Conservation (phyloP, 495 filamentous ascomycete species). For the Penicillium tannophilum region DNA sequence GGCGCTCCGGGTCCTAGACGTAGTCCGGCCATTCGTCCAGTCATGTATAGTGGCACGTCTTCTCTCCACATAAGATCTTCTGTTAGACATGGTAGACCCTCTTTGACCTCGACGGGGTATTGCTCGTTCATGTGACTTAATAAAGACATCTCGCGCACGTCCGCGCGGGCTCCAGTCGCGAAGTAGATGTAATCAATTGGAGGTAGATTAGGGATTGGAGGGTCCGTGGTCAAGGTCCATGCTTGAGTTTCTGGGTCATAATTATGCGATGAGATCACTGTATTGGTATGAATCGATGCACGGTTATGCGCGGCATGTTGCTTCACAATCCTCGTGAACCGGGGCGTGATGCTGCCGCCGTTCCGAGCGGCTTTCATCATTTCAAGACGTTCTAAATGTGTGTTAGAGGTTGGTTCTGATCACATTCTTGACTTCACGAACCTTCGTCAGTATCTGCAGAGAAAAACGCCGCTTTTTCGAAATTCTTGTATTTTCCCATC, state of each 20-base stretch:
- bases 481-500: conserved; percentile 70
- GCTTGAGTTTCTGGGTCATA: conserved; percentile 41
- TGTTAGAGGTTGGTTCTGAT: neutral
- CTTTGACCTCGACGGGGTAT: conserved; percentile 54
- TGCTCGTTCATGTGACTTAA: conserved; percentile 51
- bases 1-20: conserved; percentile 61
- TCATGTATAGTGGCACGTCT: conserved; percentile 62
- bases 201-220: conserved; percentile 50
- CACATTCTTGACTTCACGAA: conserved; percentile 13
- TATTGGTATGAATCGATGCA: conserved; percentile 52
- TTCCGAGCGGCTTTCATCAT: conserved; percentile 59
- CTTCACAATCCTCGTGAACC: conserved; percentile 56
- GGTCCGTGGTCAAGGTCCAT: conserved; percentile 54
- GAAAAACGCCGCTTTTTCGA: conserved; percentile 64
- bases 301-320: conserved; percentile 45
- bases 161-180: conserved; percentile 57
- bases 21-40: conserved; percentile 59
- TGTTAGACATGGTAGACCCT: conserved; percentile 62
- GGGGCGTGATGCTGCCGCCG: conserved; percentile 63
- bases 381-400: conserved; percentile 50
- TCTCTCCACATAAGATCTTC: conserved; percentile 64
- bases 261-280: conserved; percentile 40
- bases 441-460: conserved; percentile 58
- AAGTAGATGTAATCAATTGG: conserved; percentile 66
- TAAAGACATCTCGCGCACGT: conserved; percentile 52